Percentiles rank a stretch among this genome's conserved stretches.
phyloP scores from a whole-genome alignment of 768 basidiomycete species.

The Calocybe cyanea region DNA sequence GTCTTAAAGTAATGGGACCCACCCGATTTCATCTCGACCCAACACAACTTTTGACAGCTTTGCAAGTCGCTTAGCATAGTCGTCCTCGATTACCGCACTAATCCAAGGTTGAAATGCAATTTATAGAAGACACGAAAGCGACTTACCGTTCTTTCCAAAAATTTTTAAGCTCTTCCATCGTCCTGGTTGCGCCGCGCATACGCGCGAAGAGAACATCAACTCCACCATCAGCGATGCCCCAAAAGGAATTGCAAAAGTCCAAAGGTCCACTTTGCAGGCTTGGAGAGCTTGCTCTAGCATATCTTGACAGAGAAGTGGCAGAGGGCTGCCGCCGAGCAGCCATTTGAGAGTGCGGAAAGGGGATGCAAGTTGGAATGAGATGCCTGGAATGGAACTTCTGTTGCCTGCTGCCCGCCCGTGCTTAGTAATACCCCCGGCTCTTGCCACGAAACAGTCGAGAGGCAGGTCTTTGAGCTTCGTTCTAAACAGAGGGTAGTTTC shows the following conservation, averaged over 20 bases:
- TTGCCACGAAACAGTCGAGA: too few species aligned
- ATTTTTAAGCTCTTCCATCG: slow-evolving; percentile 80
- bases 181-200: slow-evolving; percentile 80
- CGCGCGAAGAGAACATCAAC: slow-evolving; percentile 89
- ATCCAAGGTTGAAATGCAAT: slow-evolving; percentile 2
- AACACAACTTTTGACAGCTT: slow-evolving; percentile 74
- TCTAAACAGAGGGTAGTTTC: too few species aligned
- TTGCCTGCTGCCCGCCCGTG: too few species aligned
- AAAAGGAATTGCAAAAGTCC: slow-evolving; percentile 97
- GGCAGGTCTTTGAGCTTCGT: too few species aligned
- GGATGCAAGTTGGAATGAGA: slow-evolving; percentile 4
- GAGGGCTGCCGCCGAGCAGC: slow-evolving; percentile 77
- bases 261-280: slow-evolving; percentile 44
- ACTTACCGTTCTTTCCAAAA: slow-evolving; percentile 95
- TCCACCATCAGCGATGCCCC: slow-evolving; percentile 84
- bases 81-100: slow-evolving; percentile 90
- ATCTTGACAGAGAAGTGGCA: slow-evolving; percentile 75
- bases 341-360: slow-evolving; percentile 34
- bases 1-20: slow-evolving; percentile 28
- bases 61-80: slow-evolving; percentile 82
- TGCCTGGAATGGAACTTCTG: too few species aligned
- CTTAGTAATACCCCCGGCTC: too few species aligned
- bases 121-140: not conserved
- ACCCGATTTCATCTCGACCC: slow-evolving; percentile 95
- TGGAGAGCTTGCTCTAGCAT: slow-evolving; percentile 55